Evolutionary conservation across 1,284 basidiomycete genomes (phyloP).

Genomic region (Malassezia obtusa): DNA sequence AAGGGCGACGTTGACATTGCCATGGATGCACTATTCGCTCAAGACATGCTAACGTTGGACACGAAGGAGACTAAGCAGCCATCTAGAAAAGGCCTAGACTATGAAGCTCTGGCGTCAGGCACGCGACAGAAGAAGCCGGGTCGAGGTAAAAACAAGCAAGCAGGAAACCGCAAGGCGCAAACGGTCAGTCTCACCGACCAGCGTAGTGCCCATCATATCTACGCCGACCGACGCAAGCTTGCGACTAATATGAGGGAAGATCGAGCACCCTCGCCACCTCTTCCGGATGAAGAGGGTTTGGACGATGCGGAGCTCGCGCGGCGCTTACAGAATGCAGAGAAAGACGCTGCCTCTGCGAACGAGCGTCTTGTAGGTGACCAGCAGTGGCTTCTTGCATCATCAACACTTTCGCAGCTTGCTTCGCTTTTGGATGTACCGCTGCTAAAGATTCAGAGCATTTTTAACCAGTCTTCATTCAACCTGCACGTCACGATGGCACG

Average conservation of each 20-base stretch:
- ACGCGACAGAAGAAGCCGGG: background rate
- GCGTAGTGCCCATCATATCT: slow-evolving; percentile 17
- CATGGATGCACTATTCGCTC: slow-evolving; percentile 32
- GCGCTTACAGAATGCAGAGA: slow-evolving; percentile 29
- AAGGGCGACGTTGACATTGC: slow-evolving; percentile 25
- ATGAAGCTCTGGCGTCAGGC: slow-evolving; percentile 23
- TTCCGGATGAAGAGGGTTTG: slow-evolving; percentile 1
- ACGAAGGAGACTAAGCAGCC: background rate
- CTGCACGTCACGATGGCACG: slow-evolving; percentile 26
- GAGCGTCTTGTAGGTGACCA: slow-evolving; percentile 29
- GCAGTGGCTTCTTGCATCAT: slow-evolving; percentile 42
- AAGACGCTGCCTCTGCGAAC: slow-evolving; percentile 17
- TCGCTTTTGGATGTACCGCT: slow-evolving; percentile 27
- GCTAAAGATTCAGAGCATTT: slow-evolving; percentile 23
- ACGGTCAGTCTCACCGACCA: slow-evolving; percentile 36
- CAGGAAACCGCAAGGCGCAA: slow-evolving; percentile 2
- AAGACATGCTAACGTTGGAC: slow-evolving; percentile 20
- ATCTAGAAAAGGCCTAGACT: slow-evolving; percentile 18
- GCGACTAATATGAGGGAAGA: slow-evolving; percentile 11
- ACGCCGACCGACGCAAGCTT: slow-evolving; percentile 18
- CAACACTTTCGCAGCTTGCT: slow-evolving; percentile 36
- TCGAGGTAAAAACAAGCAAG: background rate
- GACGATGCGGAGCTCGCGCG: slow-evolving; percentile 32
- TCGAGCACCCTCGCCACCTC: background rate
- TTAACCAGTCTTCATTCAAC: slow-evolving; percentile 33